These are phyloP conservation scores for Cornus controversa DNA, from an alignment of 148 eudicot species.

Conservation along the genomic window DNA sequence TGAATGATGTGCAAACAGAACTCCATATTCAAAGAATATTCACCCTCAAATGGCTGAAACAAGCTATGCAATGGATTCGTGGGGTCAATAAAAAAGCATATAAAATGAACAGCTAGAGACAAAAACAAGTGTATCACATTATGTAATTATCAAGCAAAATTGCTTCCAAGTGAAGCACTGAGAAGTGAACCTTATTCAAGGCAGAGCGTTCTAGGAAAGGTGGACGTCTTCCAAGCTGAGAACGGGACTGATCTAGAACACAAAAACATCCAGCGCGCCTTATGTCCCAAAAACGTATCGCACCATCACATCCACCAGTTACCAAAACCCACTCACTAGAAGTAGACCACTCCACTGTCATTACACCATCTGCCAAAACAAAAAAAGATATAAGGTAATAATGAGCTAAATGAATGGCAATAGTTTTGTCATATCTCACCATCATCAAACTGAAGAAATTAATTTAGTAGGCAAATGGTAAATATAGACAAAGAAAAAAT, in stretches of 20 bases:
- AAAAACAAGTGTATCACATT: not conserved
- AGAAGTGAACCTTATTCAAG: constrained; percentile 52
- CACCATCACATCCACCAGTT: constrained; percentile 99
- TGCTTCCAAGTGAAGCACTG: not conserved
- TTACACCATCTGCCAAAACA: constrained; percentile 68
- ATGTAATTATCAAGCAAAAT: not conserved
- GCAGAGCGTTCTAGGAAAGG: constrained; percentile 49
- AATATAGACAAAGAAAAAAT: not conserved
- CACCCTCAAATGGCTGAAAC: not conserved
- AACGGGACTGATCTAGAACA: constrained; percentile 81
- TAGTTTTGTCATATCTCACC: not conserved
- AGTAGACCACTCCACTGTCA: constrained; percentile 93
- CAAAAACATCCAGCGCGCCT: constrained; percentile 96
- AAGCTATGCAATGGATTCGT: not conserved
- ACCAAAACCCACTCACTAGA: constrained; percentile 95
- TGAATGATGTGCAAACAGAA: not conserved
- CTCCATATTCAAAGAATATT: not conserved
- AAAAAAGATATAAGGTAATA: constrained; percentile 1
- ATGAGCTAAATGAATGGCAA: not conserved
- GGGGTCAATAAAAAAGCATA: not conserved
- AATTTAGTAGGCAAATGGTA: not conserved
- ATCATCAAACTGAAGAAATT: not conserved
- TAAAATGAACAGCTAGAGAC: not conserved
- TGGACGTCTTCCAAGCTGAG: constrained; percentile 92
- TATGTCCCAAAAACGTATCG: constrained; percentile 96